phyloP scores from a whole-genome alignment of 352 stramenopile genomes.

The Achlya hypogyna region DNA sequence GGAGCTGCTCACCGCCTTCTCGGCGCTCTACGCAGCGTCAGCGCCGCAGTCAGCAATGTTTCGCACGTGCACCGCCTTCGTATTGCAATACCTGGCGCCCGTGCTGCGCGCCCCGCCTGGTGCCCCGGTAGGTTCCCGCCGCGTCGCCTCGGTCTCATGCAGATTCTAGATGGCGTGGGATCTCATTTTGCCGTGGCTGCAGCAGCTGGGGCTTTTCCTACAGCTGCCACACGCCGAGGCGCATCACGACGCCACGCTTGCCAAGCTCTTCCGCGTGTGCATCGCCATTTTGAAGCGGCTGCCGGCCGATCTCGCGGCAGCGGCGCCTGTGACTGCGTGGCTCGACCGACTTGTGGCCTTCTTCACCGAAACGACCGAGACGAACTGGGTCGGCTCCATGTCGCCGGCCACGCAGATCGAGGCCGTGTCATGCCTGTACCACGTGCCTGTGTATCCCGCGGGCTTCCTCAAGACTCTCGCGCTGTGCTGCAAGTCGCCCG shows the following conservation, averaged over 20 bases:
- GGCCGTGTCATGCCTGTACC: conserved; percentile 65
- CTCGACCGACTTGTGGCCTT: background rate
- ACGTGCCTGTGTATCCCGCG: conserved; percentile 61
- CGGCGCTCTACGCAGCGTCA: conserved; percentile 52
- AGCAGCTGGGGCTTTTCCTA: conserved; percentile 53
- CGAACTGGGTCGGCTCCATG: conserved; percentile 45
- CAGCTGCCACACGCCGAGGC: conserved; percentile 52
- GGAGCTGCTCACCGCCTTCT: conserved; percentile 47
- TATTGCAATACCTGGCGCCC: conserved; percentile 40
- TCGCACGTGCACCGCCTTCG: conserved; percentile 62
- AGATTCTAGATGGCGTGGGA: conserved; percentile 33
- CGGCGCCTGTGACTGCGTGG: background rate
- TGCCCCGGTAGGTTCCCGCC: background rate
- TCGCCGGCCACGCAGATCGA: conserved; percentile 42
- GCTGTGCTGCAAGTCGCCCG: conserved; percentile 61
- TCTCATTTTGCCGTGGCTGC: conserved; percentile 59
- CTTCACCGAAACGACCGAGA: conserved; percentile 7
- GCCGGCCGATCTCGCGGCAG: conserved; percentile 13
- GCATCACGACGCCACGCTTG: background rate
- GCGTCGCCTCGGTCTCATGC: background rate
- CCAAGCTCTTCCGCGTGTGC: background rate
- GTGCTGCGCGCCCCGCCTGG: conserved; percentile 24
- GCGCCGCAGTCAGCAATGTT: conserved; percentile 64
- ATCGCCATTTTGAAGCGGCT: conserved; percentile 60
- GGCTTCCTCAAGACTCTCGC: conserved; percentile 53